phyloP scores from a whole-genome alignment of 306 rosid species.

The Trifolium subterraneum region DNA sequence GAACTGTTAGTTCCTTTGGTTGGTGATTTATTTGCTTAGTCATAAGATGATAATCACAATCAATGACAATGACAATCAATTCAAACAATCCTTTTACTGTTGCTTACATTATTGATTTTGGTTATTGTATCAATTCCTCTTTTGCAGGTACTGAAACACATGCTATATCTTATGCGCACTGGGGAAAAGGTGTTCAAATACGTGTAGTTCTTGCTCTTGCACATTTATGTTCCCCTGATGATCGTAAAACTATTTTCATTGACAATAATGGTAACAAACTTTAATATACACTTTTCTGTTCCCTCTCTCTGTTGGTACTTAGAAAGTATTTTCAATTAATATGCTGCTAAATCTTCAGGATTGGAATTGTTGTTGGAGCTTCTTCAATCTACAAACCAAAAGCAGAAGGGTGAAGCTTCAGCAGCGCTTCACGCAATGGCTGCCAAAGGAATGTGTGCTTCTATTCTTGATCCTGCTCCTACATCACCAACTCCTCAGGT shows the following conservation, averaged over 20 bases:
- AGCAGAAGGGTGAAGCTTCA: conserved; percentile 79
- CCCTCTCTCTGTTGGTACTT: neutral
- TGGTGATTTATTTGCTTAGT: conserved; percentile 11
- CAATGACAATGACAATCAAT: too few species aligned
- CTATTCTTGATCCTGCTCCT: conserved; percentile 79
- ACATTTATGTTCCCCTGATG: conserved; percentile 75
- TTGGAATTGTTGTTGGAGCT: conserved; percentile 77
- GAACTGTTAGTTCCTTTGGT: conserved; percentile 12
- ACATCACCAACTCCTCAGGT: conserved; percentile 89
- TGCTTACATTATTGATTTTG: conserved; percentile 6
- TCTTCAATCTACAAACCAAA: conserved; percentile 61
- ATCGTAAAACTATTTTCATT: conserved; percentile 72
- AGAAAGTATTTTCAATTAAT: conserved; percentile 18
- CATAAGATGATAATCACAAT: conserved; percentile 3
- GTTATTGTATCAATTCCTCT: conserved; percentile 32
- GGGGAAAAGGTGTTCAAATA: conserved; percentile 67
- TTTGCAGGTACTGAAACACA: conserved; percentile 71
- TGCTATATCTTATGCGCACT: conserved; percentile 72
- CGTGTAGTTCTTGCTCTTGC: conserved; percentile 89
- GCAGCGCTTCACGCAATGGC: conserved; percentile 81
- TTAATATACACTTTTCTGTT: neutral
- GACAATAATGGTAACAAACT: conserved; percentile 65
- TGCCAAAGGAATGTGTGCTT: conserved; percentile 58
- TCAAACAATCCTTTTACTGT: neutral
- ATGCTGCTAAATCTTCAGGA: conserved; percentile 56